A percentile compares a stretch with the other conserved stretches of the same genome.
Conservation (phyloP, 1,284 basidiomycete species). For the Tausonia pullulans region DNA sequence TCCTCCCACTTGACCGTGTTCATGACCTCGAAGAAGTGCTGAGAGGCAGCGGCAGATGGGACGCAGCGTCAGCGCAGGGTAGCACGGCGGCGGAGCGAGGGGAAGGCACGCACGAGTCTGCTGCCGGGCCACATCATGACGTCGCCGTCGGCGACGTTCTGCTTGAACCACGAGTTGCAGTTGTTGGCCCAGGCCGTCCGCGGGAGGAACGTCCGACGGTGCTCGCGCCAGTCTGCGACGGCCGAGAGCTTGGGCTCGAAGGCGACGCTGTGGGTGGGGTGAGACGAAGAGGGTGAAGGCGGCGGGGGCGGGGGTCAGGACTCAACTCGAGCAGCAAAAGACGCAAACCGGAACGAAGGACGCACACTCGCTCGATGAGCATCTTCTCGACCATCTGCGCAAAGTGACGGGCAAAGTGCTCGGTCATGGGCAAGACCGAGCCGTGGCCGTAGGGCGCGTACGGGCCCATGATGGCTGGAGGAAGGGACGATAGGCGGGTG, state of each 20-base stretch:
- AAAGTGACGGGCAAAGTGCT: neutral
- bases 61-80: too few relatives aligned
- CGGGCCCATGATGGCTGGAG: neutral
- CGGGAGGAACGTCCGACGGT: neutral
- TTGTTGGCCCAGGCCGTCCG: neutral
- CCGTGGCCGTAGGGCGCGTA: neutral
- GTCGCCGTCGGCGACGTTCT: neutral
- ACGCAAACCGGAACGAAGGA: too few relatives aligned
- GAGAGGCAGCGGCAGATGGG: neutral
- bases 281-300: neutral
- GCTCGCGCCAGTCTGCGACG: conserved; percentile 13
- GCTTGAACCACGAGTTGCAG: conserved; percentile 1
- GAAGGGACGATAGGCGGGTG: neutral
- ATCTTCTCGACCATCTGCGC: conserved; percentile 12
- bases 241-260: conserved; percentile 10
- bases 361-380: conserved; percentile 11
- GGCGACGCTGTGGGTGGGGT: neutral
- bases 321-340: neutral
- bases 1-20: neutral
- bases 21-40: conserved; percentile 2
- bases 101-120: neutral
- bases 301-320: neutral
- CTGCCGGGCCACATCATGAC: neutral
- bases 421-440: neutral
- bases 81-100: too few relatives aligned